Percentiles rank a stretch among this genome's conserved stretches.
phyloP scores from a whole-genome alignment of 1,139 yeast genomes.

The Suzukiozyma palmioleophila region DNA sequence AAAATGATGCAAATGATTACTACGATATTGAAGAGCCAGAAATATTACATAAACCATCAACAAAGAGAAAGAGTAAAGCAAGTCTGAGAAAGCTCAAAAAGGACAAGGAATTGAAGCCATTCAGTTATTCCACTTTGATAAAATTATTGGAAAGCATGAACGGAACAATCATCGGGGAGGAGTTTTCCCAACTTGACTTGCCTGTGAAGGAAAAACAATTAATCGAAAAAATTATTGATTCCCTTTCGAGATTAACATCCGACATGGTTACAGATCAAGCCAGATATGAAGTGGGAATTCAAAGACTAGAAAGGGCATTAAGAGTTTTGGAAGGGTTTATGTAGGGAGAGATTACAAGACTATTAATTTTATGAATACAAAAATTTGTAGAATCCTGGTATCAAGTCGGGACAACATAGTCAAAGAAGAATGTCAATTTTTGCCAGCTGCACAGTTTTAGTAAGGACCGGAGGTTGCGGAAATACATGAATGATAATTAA shows the following conservation, averaged over 20 bases:
- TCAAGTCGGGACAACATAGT: too few species aligned
- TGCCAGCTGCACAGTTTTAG: too few species aligned
- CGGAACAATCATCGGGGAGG: slow-evolving; percentile 62
- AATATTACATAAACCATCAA: slow-evolving; percentile 25
- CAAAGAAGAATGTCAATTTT: too few species aligned
- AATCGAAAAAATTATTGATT: slow-evolving; percentile 80
- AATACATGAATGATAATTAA: too few species aligned
- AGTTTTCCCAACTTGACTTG: slow-evolving; percentile 68
- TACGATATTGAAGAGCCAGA: slow-evolving; percentile 39
- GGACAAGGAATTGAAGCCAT: slow-evolving; percentile 36
- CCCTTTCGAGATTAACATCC: slow-evolving; percentile 77
- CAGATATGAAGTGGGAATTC: slow-evolving; percentile 75
- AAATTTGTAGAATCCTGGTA: too few species aligned
- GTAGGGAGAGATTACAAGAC: slow-evolving; percentile 9
- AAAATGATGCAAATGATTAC: slow-evolving; percentile 28
- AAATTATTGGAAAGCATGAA: slow-evolving; percentile 59
- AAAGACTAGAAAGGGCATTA: slow-evolving; percentile 73
- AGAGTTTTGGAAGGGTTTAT: slow-evolving; percentile 78
- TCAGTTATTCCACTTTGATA: slow-evolving; percentile 55
- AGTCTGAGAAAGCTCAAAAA: slow-evolving; percentile 10
- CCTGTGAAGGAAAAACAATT: slow-evolving; percentile 75
- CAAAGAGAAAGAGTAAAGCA: slow-evolving; percentile 15
- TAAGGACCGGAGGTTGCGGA: too few species aligned
- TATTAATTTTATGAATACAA: too few species aligned
- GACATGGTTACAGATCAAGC: slow-evolving; percentile 85